Conservation (phyloP, 176 grass and related monocot species). For the Phragmites australis region DNA sequence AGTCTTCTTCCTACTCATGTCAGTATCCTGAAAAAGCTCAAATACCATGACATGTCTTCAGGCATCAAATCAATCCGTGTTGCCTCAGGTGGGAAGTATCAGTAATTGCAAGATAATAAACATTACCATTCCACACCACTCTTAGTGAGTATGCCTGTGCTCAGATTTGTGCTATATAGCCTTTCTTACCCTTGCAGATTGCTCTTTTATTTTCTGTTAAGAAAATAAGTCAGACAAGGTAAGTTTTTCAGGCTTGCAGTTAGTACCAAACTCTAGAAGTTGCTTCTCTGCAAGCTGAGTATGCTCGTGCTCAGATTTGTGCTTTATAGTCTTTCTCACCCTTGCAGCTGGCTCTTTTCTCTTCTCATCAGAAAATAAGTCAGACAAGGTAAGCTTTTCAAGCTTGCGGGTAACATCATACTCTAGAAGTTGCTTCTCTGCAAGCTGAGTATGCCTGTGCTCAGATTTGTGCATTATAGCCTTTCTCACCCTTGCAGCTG, state of each 20-base stretch:
- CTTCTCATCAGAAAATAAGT: conserved; percentile 50
- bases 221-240: conserved; percentile 48
- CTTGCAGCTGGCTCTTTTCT: conserved; percentile 42
- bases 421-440: conserved; percentile 32
- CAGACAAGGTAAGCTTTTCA: conserved; percentile 35
- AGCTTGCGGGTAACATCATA: conserved; percentile 48
- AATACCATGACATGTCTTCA: conserved; percentile 25
- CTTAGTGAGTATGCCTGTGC: neutral
- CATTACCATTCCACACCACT: conserved; percentile 19
- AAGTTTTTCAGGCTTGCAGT: conserved; percentile 31
- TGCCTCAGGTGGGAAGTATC: conserved; percentile 12
- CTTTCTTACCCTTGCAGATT: conserved; percentile 40
- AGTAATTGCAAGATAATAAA: conserved; percentile 28
- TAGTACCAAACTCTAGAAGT: conserved; percentile 41
- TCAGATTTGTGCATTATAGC: conserved; percentile 31
- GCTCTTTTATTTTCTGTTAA: conserved; percentile 31
- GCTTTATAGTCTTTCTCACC: conserved; percentile 41
- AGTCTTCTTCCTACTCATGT: neutral
- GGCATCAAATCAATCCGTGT: conserved; percentile 32
- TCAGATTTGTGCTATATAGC: conserved; percentile 24
- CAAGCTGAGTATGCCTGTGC: conserved; percentile 8
- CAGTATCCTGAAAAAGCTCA: neutral
- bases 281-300: conserved; percentile 25
- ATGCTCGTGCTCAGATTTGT: neutral
- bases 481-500: conserved; percentile 44